Conservation (phyloP, 306 rosid genomes). For the Cyamopsis tetragonoloba region DNA sequence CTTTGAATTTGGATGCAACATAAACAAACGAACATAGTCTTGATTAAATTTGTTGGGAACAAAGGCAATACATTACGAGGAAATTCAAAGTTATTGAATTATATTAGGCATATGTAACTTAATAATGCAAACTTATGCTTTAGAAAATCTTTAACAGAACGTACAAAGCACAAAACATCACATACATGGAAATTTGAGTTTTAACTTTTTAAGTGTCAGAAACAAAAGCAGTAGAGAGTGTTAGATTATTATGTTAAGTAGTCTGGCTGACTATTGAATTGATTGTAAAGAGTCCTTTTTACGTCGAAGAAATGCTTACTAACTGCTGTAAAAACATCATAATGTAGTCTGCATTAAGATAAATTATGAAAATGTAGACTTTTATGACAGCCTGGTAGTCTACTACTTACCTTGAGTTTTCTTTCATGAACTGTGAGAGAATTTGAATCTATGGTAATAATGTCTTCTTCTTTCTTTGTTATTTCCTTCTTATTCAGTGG, state of each 20-base stretch:
- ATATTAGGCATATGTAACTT: neutral
- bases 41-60: neutral
- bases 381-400: neutral
- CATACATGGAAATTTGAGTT: neutral
- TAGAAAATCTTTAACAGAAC: neutral
- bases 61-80: neutral
- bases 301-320: neutral
- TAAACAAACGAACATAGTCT: neutral
- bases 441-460: slow-evolving; percentile 63
- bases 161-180: neutral
- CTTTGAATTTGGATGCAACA: neutral
- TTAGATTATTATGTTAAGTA: neutral
- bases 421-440: slow-evolving; percentile 79
- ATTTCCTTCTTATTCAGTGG: slow-evolving; percentile 75
- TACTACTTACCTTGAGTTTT: slow-evolving; percentile 71
- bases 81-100: neutral
- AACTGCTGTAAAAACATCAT: slow-evolving; percentile 13
- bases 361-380: neutral
- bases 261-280: neutral
- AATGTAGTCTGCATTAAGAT: neutral
- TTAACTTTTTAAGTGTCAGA: neutral
- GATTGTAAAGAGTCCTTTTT: neutral
- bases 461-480: slow-evolving; percentile 76
- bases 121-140: neutral
- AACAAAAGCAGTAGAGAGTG: slow-evolving; percentile 7